Conservation (phyloP, 495 filamentous ascomycete species). For the Lasiosphaeria miniovina region DNA sequence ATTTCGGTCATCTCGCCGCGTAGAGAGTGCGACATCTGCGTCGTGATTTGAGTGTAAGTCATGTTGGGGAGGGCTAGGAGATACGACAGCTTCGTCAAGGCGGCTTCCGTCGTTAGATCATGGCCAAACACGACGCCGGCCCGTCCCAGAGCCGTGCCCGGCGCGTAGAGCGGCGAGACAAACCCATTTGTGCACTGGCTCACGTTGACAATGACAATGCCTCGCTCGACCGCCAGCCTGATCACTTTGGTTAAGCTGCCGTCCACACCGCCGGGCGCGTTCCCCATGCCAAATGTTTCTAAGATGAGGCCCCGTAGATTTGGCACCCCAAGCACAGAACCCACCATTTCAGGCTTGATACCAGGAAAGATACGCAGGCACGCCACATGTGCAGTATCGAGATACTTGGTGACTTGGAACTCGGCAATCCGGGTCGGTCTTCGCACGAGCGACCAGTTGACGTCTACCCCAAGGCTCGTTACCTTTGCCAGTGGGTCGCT, state of each 20-base stretch:
- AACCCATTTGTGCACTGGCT: conserved; percentile 88
- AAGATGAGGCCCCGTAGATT: conserved; percentile 80
- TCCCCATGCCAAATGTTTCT: conserved; percentile 95
- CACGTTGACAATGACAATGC: conserved; percentile 87
- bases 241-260: conserved; percentile 80
- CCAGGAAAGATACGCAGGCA: conserved; percentile 94
- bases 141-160: conserved; percentile 80
- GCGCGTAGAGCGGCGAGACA: conserved; percentile 87
- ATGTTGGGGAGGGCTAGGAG: conserved; percentile 68
- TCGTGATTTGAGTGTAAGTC: conserved; percentile 59
- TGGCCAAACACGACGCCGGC: conserved; percentile 90
- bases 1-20: conserved; percentile 85
- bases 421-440: conserved; percentile 68
- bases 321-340: conserved; percentile 76
- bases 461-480: conserved; percentile 73
- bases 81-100: conserved; percentile 89
- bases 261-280: conserved; percentile 83
- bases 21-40: conserved; percentile 70
- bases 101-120: conserved; percentile 91
- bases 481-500: conserved; percentile 75
- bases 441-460: conserved; percentile 79
- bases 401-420: conserved; percentile 72
- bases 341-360: conserved; percentile 92
- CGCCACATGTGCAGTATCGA: conserved; percentile 86
- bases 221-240: conserved; percentile 69